A percentile compares a stretch with the other conserved stretches of the same genome.
These are phyloP conservation scores for Globisporangium paddicum DNA, from an alignment of 352 stramenopile species.

Conservation along the genomic window DNA sequence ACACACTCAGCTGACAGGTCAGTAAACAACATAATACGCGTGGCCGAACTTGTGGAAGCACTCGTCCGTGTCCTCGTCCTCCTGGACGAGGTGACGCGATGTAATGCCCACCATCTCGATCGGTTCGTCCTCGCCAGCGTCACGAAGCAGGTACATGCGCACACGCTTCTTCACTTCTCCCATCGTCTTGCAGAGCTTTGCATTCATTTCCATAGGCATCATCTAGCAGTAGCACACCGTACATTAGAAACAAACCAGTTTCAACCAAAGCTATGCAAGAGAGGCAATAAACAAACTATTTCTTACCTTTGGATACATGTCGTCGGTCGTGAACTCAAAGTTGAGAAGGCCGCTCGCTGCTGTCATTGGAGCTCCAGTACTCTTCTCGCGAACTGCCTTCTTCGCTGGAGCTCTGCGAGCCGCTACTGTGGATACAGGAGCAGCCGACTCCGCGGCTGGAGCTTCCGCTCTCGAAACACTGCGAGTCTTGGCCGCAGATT, in stretches of 20 bases:
- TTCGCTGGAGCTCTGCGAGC: background rate
- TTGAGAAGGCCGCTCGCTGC: conserved; percentile 6
- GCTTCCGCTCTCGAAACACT: background rate
- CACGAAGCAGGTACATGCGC: background rate
- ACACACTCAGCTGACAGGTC: background rate
- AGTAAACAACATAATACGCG: conserved; percentile 10
- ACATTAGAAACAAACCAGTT: background rate
- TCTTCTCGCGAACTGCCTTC: background rate
- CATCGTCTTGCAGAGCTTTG: conserved; percentile 2
- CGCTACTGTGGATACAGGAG: background rate
- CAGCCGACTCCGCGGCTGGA: background rate
- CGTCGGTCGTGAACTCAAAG: conserved; percentile 25
- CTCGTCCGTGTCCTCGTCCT: background rate
- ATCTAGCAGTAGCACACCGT: background rate
- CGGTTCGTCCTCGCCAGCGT: background rate
- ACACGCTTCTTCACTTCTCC: conserved; percentile 1
- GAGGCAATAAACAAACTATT: background rate
- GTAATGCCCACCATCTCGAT: conserved; percentile 5
- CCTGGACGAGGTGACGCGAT: conserved; percentile 4
- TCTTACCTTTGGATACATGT: conserved; percentile 27
- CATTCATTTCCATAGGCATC: conserved; percentile 1
- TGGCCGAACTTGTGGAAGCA: conserved; percentile 5
- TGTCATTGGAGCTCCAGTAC: background rate
- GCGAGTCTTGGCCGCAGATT: background rate
- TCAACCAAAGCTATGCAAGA: background rate